phyloP scores from a whole-genome alignment of 1,139 yeast genomes.

The Magnusiomyces fungicola region DNA sequence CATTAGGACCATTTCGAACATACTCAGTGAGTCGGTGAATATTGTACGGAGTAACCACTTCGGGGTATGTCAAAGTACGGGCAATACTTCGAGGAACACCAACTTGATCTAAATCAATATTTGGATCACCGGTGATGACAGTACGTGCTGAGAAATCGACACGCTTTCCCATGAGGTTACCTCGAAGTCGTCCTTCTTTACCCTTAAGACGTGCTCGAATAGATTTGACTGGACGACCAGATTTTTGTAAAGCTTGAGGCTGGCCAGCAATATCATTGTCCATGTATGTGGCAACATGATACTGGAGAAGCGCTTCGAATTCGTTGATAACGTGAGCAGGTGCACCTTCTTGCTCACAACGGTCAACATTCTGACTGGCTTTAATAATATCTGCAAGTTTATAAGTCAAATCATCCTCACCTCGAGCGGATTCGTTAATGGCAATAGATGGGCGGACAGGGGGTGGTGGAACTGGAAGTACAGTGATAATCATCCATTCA shows the following conservation, averaged over 20 bases:
- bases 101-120: constrained; percentile 92
- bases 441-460: constrained; percentile 99
- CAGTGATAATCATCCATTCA: constrained; percentile 96
- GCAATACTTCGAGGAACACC: constrained; percentile 98
- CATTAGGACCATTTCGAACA: constrained; percentile 97
- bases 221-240: constrained; percentile 97
- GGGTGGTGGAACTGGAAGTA: constrained; percentile 99
- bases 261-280: constrained; percentile 99
- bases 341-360: constrained; percentile 96
- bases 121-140: constrained; percentile 98
- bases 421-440: constrained; percentile 96
- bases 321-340: constrained; percentile 98
- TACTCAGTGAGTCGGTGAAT: constrained; percentile 86
- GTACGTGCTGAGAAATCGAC: constrained; percentile 99
- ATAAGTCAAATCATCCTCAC: constrained; percentile 98
- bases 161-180: constrained; percentile 99
- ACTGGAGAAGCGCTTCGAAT: constrained; percentile 89
- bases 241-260: constrained; percentile 97
- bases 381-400: constrained; percentile 94
- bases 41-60: constrained; percentile 94
- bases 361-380: constrained; percentile 92
- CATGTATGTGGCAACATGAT: constrained; percentile 99
- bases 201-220: constrained; percentile 99
- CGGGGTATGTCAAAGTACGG: constrained; percentile 91
- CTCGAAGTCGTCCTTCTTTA: constrained; percentile 97